phyloP scores from a whole-genome alignment of 805 yeast genomes.

The Ogataea saltuana region DNA sequence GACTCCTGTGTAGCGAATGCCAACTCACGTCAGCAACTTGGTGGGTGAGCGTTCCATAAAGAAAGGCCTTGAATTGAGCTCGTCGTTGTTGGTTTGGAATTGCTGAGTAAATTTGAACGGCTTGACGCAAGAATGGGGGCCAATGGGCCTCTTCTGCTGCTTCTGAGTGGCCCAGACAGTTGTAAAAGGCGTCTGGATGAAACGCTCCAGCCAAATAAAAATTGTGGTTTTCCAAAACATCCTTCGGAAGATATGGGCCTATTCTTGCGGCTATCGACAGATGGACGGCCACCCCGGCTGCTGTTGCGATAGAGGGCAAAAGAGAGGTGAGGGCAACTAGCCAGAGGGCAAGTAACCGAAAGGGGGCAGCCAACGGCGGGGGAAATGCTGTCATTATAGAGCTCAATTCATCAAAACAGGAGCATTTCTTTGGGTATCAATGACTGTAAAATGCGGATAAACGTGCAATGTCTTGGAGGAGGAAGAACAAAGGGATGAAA shows the following conservation, averaged over 20 bases:
- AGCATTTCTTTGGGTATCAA: no score
- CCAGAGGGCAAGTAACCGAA: neutral
- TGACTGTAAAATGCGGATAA: no score
- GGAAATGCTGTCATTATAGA: no score
- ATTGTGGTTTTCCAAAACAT: constrained; percentile 31
- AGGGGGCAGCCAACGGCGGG: no score
- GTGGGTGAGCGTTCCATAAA: constrained; percentile 60
- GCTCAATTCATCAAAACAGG: neutral
- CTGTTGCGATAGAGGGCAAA: neutral
- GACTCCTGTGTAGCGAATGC: constrained; percentile 59
- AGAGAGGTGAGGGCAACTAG: neutral
- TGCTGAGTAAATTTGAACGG: constrained; percentile 42
- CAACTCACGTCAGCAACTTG: constrained; percentile 66
- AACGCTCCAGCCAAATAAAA: constrained; percentile 60
- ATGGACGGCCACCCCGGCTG: constrained; percentile 40
- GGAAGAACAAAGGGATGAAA: no score
- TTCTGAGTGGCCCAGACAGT: constrained; percentile 51
- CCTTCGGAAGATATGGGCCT: constrained; percentile 35
- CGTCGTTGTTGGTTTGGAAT: neutral
- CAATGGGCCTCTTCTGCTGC: constrained; percentile 68
- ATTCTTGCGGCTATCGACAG: constrained; percentile 37
- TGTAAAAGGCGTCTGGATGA: constrained; percentile 69
- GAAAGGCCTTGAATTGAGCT: constrained; percentile 48
- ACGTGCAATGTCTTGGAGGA: no score
- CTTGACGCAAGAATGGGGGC: constrained; percentile 60